Evolutionary conservation across 257 asterid species (phyloP), one percentile per base, ranked within the genome.

Genomic region (Solanum paucissectum): DNA sequence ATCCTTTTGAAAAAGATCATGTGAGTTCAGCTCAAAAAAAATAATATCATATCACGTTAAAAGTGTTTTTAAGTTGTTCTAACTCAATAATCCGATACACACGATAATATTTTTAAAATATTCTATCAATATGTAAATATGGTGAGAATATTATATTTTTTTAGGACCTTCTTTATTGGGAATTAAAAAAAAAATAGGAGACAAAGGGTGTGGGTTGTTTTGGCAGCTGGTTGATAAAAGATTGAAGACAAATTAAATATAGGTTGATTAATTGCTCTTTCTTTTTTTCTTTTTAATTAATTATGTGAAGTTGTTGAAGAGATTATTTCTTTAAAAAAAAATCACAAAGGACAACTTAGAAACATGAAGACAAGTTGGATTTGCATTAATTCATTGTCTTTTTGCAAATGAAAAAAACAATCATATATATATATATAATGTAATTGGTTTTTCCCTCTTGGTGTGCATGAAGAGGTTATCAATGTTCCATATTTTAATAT

Each of bases 391-490:
- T 32, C 14, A 25, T 25, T 27, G 64, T 85, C 81, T 55, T 34
- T 37, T 58, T 33, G 68, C 86, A 58, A 83, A 58, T 58, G 74
- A 52, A 58, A 52, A 5, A 32, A 14, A 4, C 4, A 29, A 16
- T 16, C 18, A 46, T 12, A 42, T 6, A 7, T 18, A 21, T 18
- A 60, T 49, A 8, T 21, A 60, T 58, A 58, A 82, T 44, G 23
- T 27, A 82, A 44, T 82, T 42, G 23, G 68, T 21, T 64, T 83
- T 32, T 69, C 20, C 14, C 86, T 83, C 86, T 83, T 83, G 86
- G 46, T 55, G 86, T 88, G 85, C 83, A 88, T 87, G 91, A 89
- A 89, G 90, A 83, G 88, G 92, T 68, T 58, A 25, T 69, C 83
- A 60, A 71, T n/a, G 23, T 74, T 74, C 87, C 84, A 72, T 74